Evolutionary conservation across 768 basidiomycete genomes (phyloP), one percentile per base, ranked within the genome.

Genomic region (Termitomyces bulborhizus): DNA sequence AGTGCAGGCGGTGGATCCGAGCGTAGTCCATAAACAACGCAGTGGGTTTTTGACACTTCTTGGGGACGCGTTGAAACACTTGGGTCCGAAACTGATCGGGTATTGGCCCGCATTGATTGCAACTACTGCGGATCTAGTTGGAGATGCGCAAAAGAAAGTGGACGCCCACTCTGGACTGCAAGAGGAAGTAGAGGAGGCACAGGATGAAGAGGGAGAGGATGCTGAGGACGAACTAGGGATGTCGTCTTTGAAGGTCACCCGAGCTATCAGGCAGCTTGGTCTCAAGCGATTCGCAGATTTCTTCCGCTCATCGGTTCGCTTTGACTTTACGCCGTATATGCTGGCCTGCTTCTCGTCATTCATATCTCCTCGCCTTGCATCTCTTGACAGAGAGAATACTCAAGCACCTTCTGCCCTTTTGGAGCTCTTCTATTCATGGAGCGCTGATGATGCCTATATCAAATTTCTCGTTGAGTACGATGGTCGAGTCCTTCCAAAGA

Each of bases 341-440:
- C 69, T 72, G 4, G 71, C 76, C 6, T 80, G 84, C 8, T 98
- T 92, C 71, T 56, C 73, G 1, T 71, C 80, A 0, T 81, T 91
- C 73, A 88, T 98, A 62, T 83, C 87, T 0, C 94, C 96, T 0
- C 88, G 97, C 6, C 76, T 99, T 24, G 72, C 82, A 0, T 68
- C 73, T 3, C 75, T 98, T 26, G 85, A 88, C 56, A 76, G 71
- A 42, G 97, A 98, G 69, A 98, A 95, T 63, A 91, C 88, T 0
- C 96, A 98, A 67, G 80, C 91, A 0, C 94, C 96, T 0, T 96
- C 94, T 0, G 85, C 90, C 0, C 75, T 96, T 16, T 73, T 99
- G 42, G 93, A 97, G 39, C 74, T 98, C 21, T 89, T 97, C 70
- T 79, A 84, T 55, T 72, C 79, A 6, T 95, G 94, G 89, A 82